A percentile compares a stretch with the other conserved stretches of the same genome.
Conservation (phyloP, 2,329 filamentous ascomycete species). For the Ascochyta lentis region DNA sequence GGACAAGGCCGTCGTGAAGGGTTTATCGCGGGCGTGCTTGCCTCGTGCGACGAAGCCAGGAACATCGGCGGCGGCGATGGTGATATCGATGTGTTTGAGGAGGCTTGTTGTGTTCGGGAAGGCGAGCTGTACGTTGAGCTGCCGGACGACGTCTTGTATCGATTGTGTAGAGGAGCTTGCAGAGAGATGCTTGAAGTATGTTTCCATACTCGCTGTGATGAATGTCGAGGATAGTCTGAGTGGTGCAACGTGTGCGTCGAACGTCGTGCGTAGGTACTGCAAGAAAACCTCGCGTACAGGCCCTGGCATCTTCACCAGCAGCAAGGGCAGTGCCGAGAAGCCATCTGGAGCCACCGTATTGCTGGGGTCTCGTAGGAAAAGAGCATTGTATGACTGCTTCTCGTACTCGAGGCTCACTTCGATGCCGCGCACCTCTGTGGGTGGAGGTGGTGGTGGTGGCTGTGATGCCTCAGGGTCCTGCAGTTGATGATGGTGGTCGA, state of each 20-base stretch:
- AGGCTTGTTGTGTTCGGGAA: constrained; percentile 39
- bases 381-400: constrained; percentile 57
- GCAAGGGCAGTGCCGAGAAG: constrained; percentile 58
- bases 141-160: constrained; percentile 40
- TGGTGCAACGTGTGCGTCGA: constrained; percentile 58
- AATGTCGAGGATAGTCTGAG: constrained; percentile 54
- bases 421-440: constrained; percentile 51
- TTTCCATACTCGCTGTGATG: constrained; percentile 54
- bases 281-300: constrained; percentile 57
- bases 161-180: constrained; percentile 36
- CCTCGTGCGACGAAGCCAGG: constrained; percentile 43
- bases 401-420: constrained; percentile 59
- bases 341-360: constrained; percentile 37
- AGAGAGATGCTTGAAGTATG: constrained; percentile 67
- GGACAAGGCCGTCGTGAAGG: constrained; percentile 52
- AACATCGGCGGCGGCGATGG: constrained; percentile 52
- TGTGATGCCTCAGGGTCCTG: constrained; percentile 44
- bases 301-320: constrained; percentile 60
- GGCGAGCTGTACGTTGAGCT: constrained; percentile 46
- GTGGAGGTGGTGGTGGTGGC: constrained; percentile 16
- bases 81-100: constrained; percentile 54
- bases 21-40: constrained; percentile 21
- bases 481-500: constrained; percentile 44
- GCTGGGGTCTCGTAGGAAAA: constrained; percentile 53
- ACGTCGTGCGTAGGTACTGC: constrained; percentile 57